Evolutionary conservation across 2,329 filamentous ascomycete species (phyloP).

Genomic region (Xylaria sp.): DNA sequence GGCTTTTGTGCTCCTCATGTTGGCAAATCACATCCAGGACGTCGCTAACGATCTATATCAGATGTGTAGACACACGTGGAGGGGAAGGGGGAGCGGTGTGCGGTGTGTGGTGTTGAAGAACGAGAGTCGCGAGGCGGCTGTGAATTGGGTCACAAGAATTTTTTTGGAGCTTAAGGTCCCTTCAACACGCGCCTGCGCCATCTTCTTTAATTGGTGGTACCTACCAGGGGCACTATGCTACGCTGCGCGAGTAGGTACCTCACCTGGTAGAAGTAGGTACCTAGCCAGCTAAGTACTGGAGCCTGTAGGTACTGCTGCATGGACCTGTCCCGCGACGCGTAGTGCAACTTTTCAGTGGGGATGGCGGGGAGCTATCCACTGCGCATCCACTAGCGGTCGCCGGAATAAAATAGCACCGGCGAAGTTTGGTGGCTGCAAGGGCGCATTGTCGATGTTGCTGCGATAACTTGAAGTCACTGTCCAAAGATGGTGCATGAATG

Average conservation of each 20-base stretch:
- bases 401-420: neutral
- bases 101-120: neutral
- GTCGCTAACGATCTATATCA: neutral
- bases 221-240: no score
- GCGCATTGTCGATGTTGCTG: neutral
- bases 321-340: no score
- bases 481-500: no score
- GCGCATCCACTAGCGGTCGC: neutral
- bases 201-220: neutral
- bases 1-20: constrained; percentile 26
- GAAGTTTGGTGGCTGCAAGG: neutral
- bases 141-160: constrained; percentile 4
- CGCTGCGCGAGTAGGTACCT: no score
- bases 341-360: no score
- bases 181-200: neutral
- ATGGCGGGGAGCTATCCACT: neutral
- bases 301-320: no score
- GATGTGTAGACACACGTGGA: neutral
- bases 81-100: neutral
- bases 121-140: neutral
- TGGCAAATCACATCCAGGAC: constrained; percentile 11
- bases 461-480: no score
- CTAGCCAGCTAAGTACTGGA: no score
- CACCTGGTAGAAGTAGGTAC: no score
- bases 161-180: neutral